These are phyloP conservation scores for Diaporthe nobilis DNA, from an alignment of 2,329 filamentous ascomycete genomes.

Conservation along the genomic window DNA sequence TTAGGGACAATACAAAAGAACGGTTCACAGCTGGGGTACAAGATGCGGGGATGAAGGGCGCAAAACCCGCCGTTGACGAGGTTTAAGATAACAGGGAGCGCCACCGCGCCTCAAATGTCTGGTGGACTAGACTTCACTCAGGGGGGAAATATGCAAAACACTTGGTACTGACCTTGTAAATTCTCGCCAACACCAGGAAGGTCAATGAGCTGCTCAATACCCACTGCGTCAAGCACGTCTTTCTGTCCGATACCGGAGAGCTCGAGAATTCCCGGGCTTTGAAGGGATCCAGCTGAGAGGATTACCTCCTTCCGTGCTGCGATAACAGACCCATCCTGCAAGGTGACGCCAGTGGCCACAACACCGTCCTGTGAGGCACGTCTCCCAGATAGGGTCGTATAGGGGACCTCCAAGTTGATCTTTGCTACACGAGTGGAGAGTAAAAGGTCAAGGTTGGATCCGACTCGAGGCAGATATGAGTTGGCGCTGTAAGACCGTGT, in stretches of 20 bases:
- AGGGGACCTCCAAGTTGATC: slow-evolving; percentile 51
- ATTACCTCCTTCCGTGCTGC: slow-evolving; percentile 59
- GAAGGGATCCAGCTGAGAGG: slow-evolving; percentile 58
- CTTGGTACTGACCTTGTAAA: slow-evolving; percentile 60
- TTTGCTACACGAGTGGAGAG: slow-evolving; percentile 54
- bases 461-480: slow-evolving; percentile 58
- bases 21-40: neutral
- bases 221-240: slow-evolving; percentile 57
- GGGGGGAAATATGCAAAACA: neutral
- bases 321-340: slow-evolving; percentile 47
- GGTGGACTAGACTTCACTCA: neutral
- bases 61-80: neutral
- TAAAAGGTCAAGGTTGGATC: slow-evolving; percentile 58
- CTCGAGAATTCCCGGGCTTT: slow-evolving; percentile 56
- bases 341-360: slow-evolving; percentile 46
- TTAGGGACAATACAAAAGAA: neutral
- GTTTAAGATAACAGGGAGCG: too few species aligned
- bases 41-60: too few species aligned
- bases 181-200: slow-evolving; percentile 64
- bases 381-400: slow-evolving; percentile 33
- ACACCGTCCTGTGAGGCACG: slow-evolving; percentile 41
- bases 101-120: neutral
- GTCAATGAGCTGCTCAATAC: slow-evolving; percentile 57
- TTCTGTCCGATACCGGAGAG: slow-evolving; percentile 56
- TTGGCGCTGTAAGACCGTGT: slow-evolving; percentile 62